phyloP scores from a whole-genome alignment of 768 basidiomycete species.

The Pulveroboletus sp. region DNA sequence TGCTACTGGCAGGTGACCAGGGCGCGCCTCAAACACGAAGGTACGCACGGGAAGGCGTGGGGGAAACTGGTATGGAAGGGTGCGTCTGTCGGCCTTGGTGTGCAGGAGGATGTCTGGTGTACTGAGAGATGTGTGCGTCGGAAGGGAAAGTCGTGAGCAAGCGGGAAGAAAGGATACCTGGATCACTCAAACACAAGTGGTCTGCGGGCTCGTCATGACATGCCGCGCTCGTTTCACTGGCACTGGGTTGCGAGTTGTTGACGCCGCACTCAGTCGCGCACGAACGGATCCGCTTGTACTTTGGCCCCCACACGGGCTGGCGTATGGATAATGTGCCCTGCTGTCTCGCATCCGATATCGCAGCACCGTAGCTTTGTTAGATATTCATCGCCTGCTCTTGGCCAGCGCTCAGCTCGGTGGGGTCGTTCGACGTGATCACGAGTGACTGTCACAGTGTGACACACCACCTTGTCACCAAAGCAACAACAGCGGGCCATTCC shows the following conservation, averaged over 20 bases:
- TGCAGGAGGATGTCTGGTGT: not conserved
- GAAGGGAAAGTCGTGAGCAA: slow-evolving; percentile 59
- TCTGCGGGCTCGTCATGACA: slow-evolving; percentile 41
- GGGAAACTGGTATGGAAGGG: slow-evolving; percentile 77
- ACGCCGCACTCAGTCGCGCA: not conserved
- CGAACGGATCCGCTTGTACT: no score
- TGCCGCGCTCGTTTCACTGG: slow-evolving; percentile 2
- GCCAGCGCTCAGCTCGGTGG: not conserved
- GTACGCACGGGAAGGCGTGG: slow-evolving; percentile 80
- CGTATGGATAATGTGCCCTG: not conserved
- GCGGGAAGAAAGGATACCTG: slow-evolving; percentile 59
- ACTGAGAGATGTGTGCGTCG: slow-evolving; percentile 7
- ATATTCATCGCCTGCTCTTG: not conserved
- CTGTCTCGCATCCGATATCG: not conserved
- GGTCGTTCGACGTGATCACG: no score
- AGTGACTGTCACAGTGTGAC: slow-evolving; percentile 3
- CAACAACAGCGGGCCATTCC: not conserved
- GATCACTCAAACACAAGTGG: slow-evolving; percentile 76
- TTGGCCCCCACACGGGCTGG: not conserved
- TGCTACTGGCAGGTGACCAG: slow-evolving; percentile 76
- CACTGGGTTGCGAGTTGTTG: not conserved
- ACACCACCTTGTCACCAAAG: slow-evolving; percentile 15
- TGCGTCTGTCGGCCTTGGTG: slow-evolving; percentile 31
- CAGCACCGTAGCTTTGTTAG: not conserved
- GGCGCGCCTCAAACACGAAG: slow-evolving; percentile 66